Percentiles rank a stretch among this genome's conserved stretches.
These are phyloP conservation scores for Azolla pinnata DNA, from an alignment of 75 land plant species.

Conservation along the genomic window DNA sequence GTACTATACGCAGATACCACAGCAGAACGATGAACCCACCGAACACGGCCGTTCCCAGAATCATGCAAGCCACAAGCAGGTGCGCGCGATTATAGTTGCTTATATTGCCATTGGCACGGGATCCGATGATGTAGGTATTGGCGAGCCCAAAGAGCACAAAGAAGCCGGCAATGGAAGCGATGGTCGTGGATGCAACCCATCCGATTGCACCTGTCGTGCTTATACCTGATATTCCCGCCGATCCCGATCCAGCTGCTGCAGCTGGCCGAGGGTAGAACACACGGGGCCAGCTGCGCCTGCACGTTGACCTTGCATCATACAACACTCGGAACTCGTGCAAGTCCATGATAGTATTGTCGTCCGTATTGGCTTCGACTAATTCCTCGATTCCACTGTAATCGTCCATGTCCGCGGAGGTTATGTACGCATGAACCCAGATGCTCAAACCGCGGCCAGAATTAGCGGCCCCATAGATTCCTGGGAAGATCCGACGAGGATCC, in stretches of 20 bases:
- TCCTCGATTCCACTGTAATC: too few species aligned
- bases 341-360: too few species aligned
- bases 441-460: background rate
- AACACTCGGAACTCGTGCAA: too few species aligned
- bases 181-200: background rate
- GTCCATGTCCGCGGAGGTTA: background rate
- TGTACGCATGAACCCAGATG: slow-evolving; percentile 5
- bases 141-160: background rate
- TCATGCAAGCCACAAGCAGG: background rate
- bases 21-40: background rate
- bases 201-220: too few species aligned
- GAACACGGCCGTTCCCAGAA: background rate
- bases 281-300: background rate
- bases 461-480: background rate
- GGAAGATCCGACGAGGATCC: background rate
- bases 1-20: background rate
- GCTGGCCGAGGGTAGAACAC: too few species aligned
- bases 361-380: background rate
- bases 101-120: background rate
- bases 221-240: too few species aligned
- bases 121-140: background rate
- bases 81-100: slow-evolving; percentile 2
- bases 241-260: too few species aligned
- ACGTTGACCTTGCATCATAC: background rate
- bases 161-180: background rate